A percentile compares a stretch with the other conserved stretches of the same genome.
Evolutionary conservation across 345 rosid species (phyloP).

Genomic region (Rhodamnia argentea): DNA sequence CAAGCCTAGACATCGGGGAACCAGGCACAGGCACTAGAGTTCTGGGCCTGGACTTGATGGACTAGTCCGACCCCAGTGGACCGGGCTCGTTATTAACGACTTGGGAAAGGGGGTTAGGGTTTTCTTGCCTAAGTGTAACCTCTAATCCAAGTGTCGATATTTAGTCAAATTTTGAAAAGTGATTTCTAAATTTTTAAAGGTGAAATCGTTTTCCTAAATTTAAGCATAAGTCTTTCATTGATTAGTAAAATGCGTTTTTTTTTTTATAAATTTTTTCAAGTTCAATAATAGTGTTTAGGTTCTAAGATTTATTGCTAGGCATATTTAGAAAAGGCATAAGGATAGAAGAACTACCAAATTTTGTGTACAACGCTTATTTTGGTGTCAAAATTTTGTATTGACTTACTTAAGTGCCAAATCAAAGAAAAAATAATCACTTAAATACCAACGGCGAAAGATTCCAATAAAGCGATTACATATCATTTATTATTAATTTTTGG

Average conservation of each 20-base stretch:
- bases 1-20: neutral
- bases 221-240: neutral
- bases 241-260: neutral
- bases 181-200: neutral
- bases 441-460: too few relatives aligned
- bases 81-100: neutral
- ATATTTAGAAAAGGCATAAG: neutral
- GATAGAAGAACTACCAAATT: too few relatives aligned
- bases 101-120: rapidly evolving
- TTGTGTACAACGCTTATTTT: too few relatives aligned
- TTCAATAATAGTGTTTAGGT: neutral
- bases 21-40: neutral
- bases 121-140: neutral
- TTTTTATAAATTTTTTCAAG: neutral
- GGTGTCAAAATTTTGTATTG: too few relatives aligned
- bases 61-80: neutral
- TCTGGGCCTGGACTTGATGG: neutral
- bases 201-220: neutral
- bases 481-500: too few relatives aligned
- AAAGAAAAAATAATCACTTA: too few relatives aligned
- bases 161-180: neutral
- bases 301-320: neutral
- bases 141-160: neutral
- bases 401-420: too few relatives aligned
- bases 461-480: too few relatives aligned